phyloP scores from a whole-genome alignment of 768 basidiomycete species.

The Hericium rajendrae region DNA sequence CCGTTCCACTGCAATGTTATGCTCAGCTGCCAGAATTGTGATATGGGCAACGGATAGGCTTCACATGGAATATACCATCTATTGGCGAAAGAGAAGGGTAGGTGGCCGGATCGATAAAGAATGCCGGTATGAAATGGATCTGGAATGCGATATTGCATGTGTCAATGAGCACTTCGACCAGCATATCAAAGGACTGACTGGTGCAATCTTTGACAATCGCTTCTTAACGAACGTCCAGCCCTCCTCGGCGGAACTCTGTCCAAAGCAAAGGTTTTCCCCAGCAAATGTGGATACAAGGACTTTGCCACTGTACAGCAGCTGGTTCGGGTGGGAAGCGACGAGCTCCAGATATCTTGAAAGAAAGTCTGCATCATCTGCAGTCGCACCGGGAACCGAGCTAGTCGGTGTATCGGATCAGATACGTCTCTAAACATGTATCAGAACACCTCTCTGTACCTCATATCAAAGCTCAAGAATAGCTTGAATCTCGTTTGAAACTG shows the following conservation, averaged over 20 bases:
- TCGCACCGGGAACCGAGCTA: constrained; percentile 7
- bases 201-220: constrained; percentile 20
- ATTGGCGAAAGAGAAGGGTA: constrained; percentile 22
- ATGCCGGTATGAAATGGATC: constrained; percentile 24
- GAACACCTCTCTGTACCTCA: constrained; percentile 18
- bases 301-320: constrained; percentile 22
- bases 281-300: constrained; percentile 29
- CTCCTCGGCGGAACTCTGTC: constrained; percentile 12
- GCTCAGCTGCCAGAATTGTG: background rate
- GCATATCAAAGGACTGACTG: constrained; percentile 12
- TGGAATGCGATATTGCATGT: constrained; percentile 5
- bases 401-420: constrained; percentile 20
- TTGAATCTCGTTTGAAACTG: constrained; percentile 27
- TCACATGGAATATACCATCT: constrained; percentile 31
- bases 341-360: constrained; percentile 20
- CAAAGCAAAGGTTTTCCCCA: constrained; percentile 27
- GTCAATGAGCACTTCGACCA: background rate
- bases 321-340: constrained; percentile 23
- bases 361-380: constrained; percentile 12
- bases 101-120: constrained; percentile 26
- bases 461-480: constrained; percentile 30
- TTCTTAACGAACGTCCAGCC: constrained; percentile 23
- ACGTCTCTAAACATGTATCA: background rate
- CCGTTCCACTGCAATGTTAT: constrained; percentile 21
- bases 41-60: background rate